These are phyloP conservation scores for Starmerella davenportii DNA, from an alignment of 805 yeast species.

Conservation along the genomic window DNA sequence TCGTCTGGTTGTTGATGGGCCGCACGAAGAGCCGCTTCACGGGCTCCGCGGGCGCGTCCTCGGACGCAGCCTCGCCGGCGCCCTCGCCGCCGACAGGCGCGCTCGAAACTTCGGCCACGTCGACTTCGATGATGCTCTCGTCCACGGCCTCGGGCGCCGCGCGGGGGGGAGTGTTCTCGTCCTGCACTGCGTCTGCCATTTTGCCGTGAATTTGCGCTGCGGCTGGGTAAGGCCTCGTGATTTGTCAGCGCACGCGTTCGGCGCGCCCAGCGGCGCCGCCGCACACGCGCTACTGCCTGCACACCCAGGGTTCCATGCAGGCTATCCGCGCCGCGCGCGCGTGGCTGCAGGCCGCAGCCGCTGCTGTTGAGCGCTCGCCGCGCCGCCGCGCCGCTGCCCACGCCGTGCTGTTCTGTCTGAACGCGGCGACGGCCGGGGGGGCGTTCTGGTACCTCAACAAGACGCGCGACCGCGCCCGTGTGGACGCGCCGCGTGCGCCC, in stretches of 20 bases:
- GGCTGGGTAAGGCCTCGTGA: background rate
- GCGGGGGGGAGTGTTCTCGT: background rate
- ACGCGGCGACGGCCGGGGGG: background rate
- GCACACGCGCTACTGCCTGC: no score
- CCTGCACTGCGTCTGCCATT: background rate
- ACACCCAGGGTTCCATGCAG: no score
- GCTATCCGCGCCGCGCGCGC: background rate
- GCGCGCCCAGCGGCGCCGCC: no score
- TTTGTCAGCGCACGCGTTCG: no score
- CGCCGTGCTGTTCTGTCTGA: conserved; percentile 10
- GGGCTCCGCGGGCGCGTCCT: background rate
- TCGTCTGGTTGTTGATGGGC: conserved; percentile 15
- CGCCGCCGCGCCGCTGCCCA: background rate
- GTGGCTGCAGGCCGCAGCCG: background rate
- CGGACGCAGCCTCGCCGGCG: background rate
- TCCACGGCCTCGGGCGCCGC: background rate
- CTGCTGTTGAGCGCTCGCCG: background rate
- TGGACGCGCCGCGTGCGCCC: conserved; percentile 22
- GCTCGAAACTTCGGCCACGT: background rate
- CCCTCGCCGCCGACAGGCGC: background rate
- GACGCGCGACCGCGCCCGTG: conserved; percentile 21
- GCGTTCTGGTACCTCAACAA: conserved; percentile 19
- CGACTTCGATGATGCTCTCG: background rate
- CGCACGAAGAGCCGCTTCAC: conserved; percentile 17
- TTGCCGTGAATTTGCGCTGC: no score